Evolutionary conservation across 2,329 filamentous ascomycete genomes (phyloP).

Genomic region (Ophiocordyceps robertsii): DNA sequence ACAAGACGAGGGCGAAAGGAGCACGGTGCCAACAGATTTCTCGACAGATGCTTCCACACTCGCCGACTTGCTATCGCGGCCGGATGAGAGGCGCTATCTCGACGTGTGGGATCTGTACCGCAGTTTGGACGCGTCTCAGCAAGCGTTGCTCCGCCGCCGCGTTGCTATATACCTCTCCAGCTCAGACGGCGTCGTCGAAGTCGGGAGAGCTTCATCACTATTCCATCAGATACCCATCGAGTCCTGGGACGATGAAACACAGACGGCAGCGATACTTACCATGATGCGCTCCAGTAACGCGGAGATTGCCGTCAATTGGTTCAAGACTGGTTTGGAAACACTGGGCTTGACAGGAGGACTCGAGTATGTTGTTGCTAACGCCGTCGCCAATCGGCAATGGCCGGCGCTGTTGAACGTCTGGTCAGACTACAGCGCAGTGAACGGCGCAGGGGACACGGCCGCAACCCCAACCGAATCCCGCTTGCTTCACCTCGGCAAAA

Average conservation of each 20-base stretch:
- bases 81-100: constrained; percentile 18
- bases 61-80: constrained; percentile 10
- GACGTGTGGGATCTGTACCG: constrained; percentile 30
- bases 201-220: constrained; percentile 29
- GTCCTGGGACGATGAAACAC: constrained; percentile 25
- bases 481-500: constrained; percentile 2
- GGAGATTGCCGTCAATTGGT: constrained; percentile 24
- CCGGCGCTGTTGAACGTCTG: too few species aligned
- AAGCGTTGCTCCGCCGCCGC: constrained; percentile 12
- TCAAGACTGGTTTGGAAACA: constrained; percentile 20
- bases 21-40: constrained; percentile 1
- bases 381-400: too few species aligned
- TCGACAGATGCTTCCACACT: neutral
- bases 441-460: too few species aligned
- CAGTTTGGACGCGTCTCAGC: constrained; percentile 18
- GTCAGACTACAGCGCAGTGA: too few species aligned
- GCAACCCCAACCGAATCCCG: too few species aligned
- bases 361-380: too few species aligned
- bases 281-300: constrained; percentile 26
- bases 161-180: constrained; percentile 29
- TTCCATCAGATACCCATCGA: constrained; percentile 23
- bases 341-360: too few species aligned
- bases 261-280: constrained; percentile 27
- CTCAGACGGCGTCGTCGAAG: constrained; percentile 29
- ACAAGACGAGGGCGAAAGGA: neutral